Base-by-base conservation (phyloP, 2,329 filamentous ascomycete species). In the Pseudophaeomoniella oleicola region DNA sequence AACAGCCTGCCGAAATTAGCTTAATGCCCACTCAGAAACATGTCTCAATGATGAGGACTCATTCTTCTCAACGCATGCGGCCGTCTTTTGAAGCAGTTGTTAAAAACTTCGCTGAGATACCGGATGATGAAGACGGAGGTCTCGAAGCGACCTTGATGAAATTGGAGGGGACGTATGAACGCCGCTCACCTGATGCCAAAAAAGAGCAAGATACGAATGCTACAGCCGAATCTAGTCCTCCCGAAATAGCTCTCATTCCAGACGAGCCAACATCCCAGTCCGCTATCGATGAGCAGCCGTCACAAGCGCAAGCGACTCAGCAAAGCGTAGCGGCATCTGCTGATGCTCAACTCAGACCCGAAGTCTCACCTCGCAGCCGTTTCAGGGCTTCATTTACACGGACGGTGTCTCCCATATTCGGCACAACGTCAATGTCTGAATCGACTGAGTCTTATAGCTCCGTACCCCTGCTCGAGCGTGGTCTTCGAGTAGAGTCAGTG, bases 111-210 rank as follows among this genome's bases (percentile, higher is more conserved):
- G 84, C 87, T 2, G 78, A 82, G 38, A 83, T 96, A 16, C 85
- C 88, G 0, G 87, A 94, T 50, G 84, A 92, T 42, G 78, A 80
- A 32, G 83, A 92, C 50, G 85, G 85, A 4, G 88, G 88, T 10
- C 78, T 96, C 16, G 90, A 96, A 52, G 86, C 87, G n/a, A 84
- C 90, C 0, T 57, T 98, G 35, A 60, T 87, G 47, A 98, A 96
- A 50, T 68, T 98, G 0, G 90, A 98, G 60, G 90, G 90, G 6
- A 88, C 75, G 46, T 90, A 79, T 47, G 71, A 79, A 51, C 76
- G 69, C 46, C 72, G 55, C 4, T 51, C 49, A 46, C 46, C 51
- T 30, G 32, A 17, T 6, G 14, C 4, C 18, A 19, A 12, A 4
- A 19, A 12, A 4, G 10, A 34, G 6, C 9, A 19, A 12, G 32